A percentile compares a stretch with the other conserved stretches of the same genome.
phyloP scores from a whole-genome alignment of 1,139 yeast genomes.

The Hyphopichia fennica region DNA sequence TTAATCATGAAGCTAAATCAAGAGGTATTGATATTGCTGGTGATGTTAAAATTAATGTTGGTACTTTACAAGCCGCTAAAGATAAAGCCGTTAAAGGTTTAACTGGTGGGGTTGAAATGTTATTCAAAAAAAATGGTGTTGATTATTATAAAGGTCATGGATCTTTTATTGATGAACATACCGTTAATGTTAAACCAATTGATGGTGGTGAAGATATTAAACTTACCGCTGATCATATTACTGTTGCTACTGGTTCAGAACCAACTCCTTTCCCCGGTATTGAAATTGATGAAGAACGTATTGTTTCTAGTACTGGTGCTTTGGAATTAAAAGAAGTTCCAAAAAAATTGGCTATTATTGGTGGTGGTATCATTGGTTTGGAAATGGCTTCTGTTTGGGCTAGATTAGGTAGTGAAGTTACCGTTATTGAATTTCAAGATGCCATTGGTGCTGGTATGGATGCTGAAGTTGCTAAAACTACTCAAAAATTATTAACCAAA shows the following conservation, averaged over 20 bases:
- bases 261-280: conserved; percentile 99
- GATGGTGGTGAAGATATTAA: conserved; percentile 72
- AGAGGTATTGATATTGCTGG: conserved; percentile 88
- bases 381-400: conserved; percentile 99
- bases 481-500: conserved; percentile 87
- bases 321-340: conserved; percentile 84
- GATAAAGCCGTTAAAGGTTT: conserved; percentile 85
- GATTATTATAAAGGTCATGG: conserved; percentile 94
- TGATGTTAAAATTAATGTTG: conserved; percentile 73
- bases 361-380: conserved; percentile 99
- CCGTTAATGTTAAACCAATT: conserved; percentile 76
- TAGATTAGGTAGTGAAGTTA: conserved; percentile 93
- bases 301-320: conserved; percentile 94
- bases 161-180: conserved; percentile 79
- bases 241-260: conserved; percentile 98
- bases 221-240: conserved; percentile 80
- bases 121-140: conserved; percentile 94
- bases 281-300: conserved; percentile 93
- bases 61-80: conserved; percentile 86
- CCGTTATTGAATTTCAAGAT: conserved; percentile 86
- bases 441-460: conserved; percentile 97
- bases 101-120: conserved; percentile 91
- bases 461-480: conserved; percentile 84
- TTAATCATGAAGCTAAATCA: conserved; percentile 75
- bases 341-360: conserved; percentile 87